These are phyloP conservation scores for Paramecium tetraurelia DNA, from an alignment of 73 alveolate genomes.

Conservation along the genomic window DNA sequence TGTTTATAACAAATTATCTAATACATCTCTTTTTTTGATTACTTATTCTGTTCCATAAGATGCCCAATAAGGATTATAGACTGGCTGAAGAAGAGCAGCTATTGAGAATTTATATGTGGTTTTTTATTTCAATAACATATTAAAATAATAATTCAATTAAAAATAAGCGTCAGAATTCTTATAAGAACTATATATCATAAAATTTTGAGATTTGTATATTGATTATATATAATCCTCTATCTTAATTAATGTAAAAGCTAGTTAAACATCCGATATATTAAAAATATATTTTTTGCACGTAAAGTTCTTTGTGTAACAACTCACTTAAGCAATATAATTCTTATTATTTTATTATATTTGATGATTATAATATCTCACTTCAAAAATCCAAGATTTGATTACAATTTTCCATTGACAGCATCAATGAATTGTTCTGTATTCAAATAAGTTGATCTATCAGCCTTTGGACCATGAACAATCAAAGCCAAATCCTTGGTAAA, in stretches of 20 bases:
- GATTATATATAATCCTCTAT: neutral
- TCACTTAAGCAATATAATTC: neutral
- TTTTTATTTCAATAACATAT: neutral
- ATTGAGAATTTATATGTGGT: neutral
- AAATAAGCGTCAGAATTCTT: neutral
- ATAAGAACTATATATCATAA: no score
- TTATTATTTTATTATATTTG: neutral
- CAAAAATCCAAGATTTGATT: neutral
- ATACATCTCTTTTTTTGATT: neutral
- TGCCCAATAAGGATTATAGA: neutral
- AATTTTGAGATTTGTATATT: no score
- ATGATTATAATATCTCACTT: neutral
- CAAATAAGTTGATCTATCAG: constrained; percentile 31
- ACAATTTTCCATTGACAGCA: constrained; percentile 55
- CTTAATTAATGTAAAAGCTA: no score
- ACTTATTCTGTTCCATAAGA: neutral
- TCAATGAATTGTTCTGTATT: constrained; percentile 61
- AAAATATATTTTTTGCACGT: no score
- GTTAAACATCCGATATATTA: no score
- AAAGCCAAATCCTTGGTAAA: constrained; percentile 90
- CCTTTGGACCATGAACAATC: constrained; percentile 70
- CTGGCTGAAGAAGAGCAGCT: neutral
- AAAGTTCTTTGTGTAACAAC: no score
- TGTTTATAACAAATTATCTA: neutral
- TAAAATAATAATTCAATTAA: neutral